These are phyloP conservation scores for Penicillium taxi DNA, from an alignment of 495 filamentous ascomycete species.

Conservation along the genomic window DNA sequence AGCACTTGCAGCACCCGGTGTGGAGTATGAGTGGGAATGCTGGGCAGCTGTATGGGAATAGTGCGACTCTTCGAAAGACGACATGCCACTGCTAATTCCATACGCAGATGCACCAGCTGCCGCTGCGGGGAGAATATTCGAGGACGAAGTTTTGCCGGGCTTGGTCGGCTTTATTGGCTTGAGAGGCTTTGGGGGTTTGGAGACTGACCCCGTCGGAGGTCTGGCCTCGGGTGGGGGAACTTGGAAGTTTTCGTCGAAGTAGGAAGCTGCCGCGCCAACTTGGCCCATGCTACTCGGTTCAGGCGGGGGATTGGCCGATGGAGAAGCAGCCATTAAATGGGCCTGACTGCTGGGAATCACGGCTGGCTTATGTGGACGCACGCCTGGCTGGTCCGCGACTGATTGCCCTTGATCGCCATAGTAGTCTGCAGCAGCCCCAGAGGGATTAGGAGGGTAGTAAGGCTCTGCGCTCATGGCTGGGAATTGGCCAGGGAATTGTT, in stretches of 20 bases:
- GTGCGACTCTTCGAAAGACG: conserved; percentile 12
- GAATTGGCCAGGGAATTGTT: conserved; percentile 55
- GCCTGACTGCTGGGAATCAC: conserved; percentile 46
- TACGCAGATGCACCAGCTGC: conserved; percentile 21
- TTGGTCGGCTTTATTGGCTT: conserved; percentile 20
- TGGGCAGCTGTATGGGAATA: conserved; percentile 8
- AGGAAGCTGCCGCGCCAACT: conserved; percentile 45
- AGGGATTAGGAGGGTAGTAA: conserved; percentile 46
- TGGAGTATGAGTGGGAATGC: conserved; percentile 12
- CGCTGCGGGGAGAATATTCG: conserved; percentile 15
- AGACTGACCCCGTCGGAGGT: conserved; percentile 11
- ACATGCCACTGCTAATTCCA: conserved; percentile 18
- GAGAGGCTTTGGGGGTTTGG: conserved; percentile 22
- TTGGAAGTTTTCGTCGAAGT: conserved; percentile 27
- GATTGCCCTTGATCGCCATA: conserved; percentile 60
- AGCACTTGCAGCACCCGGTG: conserved; percentile 2
- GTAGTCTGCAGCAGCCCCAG: conserved; percentile 57
- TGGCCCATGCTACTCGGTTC: conserved; percentile 45
- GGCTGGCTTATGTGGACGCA: conserved; percentile 44
- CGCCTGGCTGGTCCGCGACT: conserved; percentile 52
- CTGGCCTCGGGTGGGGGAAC: conserved; percentile 10
- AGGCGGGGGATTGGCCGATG: conserved; percentile 39
- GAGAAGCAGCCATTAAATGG: conserved; percentile 44
- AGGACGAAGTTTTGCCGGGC: conserved; percentile 23
- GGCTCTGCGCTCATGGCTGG: conserved; percentile 36